These are phyloP conservation scores for Tilletia horrida DNA, from an alignment of 1,284 basidiomycete species.

Conservation along the genomic window DNA sequence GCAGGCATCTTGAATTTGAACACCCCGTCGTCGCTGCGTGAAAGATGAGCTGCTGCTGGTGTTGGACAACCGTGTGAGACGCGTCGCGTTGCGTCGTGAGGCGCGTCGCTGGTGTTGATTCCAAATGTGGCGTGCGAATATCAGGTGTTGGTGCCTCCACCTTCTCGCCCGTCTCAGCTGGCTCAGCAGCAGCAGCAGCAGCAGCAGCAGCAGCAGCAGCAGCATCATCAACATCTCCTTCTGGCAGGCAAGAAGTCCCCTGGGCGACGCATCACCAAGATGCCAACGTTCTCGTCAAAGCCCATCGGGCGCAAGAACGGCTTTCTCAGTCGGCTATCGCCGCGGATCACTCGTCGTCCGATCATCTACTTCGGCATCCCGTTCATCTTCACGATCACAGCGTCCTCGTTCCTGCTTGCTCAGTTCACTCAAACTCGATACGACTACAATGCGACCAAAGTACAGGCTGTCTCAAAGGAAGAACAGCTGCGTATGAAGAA, in stretches of 20 bases:
- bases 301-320: constrained; percentile 42
- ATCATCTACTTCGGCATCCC: constrained; percentile 74
- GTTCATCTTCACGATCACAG: constrained; percentile 79
- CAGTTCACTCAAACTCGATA: constrained; percentile 86
- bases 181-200: background rate
- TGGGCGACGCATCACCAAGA: too few relatives aligned
- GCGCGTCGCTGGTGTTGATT: background rate
- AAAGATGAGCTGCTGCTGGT: background rate
- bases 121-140: background rate
- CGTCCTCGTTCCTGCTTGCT: constrained; percentile 78
- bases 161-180: background rate
- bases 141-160: background rate
- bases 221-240: background rate
- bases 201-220: too few relatives aligned
- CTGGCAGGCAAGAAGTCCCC: too few relatives aligned
- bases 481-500: constrained; percentile 76
- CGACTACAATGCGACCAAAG: constrained; percentile 77
- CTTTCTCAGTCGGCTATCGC: constrained; percentile 20
- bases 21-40: background rate
- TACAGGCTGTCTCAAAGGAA: constrained; percentile 72
- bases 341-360: constrained; percentile 55
- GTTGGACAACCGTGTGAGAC: background rate
- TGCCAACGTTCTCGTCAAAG: constrained; percentile 16
- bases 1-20: background rate
- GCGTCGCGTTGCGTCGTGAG: constrained; percentile 4